These are phyloP conservation scores for Populus nigra DNA, from an alignment of 345 rosid genomes.

Conservation along the genomic window DNA sequence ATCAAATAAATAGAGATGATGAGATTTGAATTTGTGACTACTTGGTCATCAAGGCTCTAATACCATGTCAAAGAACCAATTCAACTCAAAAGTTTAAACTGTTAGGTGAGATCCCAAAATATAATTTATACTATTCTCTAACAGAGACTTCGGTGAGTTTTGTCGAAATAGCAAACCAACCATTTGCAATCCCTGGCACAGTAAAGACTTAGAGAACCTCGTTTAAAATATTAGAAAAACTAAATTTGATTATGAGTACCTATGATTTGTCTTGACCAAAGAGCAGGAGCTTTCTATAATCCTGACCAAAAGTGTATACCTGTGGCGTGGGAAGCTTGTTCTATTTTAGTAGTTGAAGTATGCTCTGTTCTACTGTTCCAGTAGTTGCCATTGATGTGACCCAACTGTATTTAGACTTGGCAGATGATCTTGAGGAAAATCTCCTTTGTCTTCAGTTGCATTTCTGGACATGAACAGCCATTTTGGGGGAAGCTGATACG, in stretches of 20 bases:
- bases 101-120: accelerated
- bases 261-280: not conserved
- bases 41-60: too few relatives aligned
- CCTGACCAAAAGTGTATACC: not conserved
- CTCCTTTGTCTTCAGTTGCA: not conserved
- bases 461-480: not conserved
- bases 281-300: not conserved
- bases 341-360: not conserved
- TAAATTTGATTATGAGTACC: not conserved
- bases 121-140: too few relatives aligned
- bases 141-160: not conserved
- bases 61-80: too few relatives aligned
- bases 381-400: not conserved
- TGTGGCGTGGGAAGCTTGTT: not conserved
- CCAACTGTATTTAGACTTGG: not conserved
- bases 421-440: not conserved
- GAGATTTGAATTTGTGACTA: too few relatives aligned
- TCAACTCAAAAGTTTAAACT: too few relatives aligned
- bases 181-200: not conserved
- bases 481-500: not conserved
- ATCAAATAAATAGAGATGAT: too few relatives aligned
- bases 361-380: not conserved
- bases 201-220: not conserved
- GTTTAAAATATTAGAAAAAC: not conserved
- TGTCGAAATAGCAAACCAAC: not conserved